Evolutionary conservation across 768 basidiomycete genomes (phyloP), one percentile per base, ranked within the genome.

Genomic region (Phaeotremella fagi): DNA sequence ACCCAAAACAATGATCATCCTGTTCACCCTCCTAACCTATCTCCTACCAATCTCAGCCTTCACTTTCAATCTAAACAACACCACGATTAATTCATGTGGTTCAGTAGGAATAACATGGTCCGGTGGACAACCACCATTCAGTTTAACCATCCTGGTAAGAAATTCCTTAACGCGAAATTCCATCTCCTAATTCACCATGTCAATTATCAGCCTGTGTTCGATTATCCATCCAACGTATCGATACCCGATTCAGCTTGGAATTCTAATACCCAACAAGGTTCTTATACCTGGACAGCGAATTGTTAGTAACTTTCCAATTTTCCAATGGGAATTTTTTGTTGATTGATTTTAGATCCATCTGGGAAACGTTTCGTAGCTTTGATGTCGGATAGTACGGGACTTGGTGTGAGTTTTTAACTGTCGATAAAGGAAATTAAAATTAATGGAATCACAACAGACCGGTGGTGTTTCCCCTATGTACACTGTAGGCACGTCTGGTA

Each of bases 331-430:
- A n/a, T 12, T 9, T 9, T 26, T 29, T 28, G 6, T 9, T 46
- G n/a, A 50, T 54, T 28, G 25, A 28, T n/a, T 3, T 27, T 45
- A 70, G 68, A 70, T 44, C 68, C 68, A 0, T 27, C 47, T n/a
- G 57, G 54, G 22, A 64, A 56, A 11, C 49, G 49, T 22, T 59
- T 62, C 35, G 63, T 60, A 0, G 56, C 58, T 11, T 58, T 70
- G 61, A 70, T 70, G 68, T 66, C 64, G 2, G 68, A 70, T 44
- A 38, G 59, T 0, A 52, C 60, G n/a, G 68, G 68, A 3, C 49
- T 54, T 28, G 68, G 64, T 11, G 68, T 64, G 44, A 54, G 68
- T 57, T 7, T 3, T 9, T 12, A 31, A 12, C 29, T 18, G 25
- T 14, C 35, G 22, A 36, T 35, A 3, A 33, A n/a, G n/a, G 6